Percentiles rank a stretch among this genome's conserved stretches.
Conservation (phyloP, 768 basidiomycete genomes). For the Suillus tomentosus region DNA sequence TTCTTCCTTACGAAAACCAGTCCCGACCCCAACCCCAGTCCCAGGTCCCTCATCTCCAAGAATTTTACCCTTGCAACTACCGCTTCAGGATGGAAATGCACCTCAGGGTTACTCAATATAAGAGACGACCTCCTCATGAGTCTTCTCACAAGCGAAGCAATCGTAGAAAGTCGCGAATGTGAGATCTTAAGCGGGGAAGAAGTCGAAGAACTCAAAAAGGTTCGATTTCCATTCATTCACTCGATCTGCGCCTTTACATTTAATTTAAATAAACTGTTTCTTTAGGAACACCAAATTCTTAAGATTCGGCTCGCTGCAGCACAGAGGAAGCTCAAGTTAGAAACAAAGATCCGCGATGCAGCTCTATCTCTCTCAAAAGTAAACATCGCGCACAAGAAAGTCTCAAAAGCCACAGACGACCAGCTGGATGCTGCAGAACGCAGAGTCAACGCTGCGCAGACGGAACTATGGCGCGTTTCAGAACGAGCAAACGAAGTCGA, state of each 20-base stretch:
- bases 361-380: slow-evolving; percentile 73
- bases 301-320: slow-evolving; percentile 64
- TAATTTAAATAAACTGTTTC: slow-evolving; percentile 15
- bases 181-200: slow-evolving; percentile 76
- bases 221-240: slow-evolving; percentile 37
- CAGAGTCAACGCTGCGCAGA: slow-evolving; percentile 70
- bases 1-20: slow-evolving; percentile 23
- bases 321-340: slow-evolving; percentile 73
- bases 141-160: slow-evolving; percentile 89
- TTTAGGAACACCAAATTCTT: slow-evolving; percentile 75
- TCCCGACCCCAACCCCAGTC: slow-evolving; percentile 35
- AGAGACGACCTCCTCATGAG: slow-evolving; percentile 88
- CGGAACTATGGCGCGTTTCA: slow-evolving; percentile 68
- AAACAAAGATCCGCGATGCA: slow-evolving; percentile 88
- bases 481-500: slow-evolving; percentile 65
- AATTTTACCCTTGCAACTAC: slow-evolving; percentile 34
- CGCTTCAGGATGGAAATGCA: slow-evolving; percentile 44
- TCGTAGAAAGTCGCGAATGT: slow-evolving; percentile 85
- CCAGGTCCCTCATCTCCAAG: slow-evolving; percentile 46
- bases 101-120: slow-evolving; percentile 51
- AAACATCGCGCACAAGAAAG: slow-evolving; percentile 55
- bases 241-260: slow-evolving; percentile 12
- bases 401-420: slow-evolving; percentile 65
- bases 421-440: slow-evolving; percentile 74
- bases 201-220: slow-evolving; percentile 72